Conservation (phyloP, 495 filamentous ascomycete species). For the Terfezia boudieri region DNA sequence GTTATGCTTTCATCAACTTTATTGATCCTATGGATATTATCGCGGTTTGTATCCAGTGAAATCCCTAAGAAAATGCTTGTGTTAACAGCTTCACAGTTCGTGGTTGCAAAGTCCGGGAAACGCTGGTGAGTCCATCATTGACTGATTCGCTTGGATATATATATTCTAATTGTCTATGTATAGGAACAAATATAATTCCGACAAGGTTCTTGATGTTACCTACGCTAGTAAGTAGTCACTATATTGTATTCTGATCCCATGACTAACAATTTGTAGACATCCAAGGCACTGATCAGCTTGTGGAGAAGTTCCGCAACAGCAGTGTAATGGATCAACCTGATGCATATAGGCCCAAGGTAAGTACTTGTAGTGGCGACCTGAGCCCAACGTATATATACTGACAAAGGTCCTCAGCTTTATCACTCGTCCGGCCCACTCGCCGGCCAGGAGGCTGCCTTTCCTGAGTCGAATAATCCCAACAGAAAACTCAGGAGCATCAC, state of each 20-base stretch:
- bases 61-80: too few species aligned
- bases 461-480: constrained; percentile 54
- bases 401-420: constrained; percentile 24
- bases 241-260: not conserved
- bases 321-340: constrained; percentile 73
- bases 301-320: constrained; percentile 90
- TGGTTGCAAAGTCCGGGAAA: constrained; percentile 43
- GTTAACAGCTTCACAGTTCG: constrained; percentile 36
- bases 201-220: constrained; percentile 73
- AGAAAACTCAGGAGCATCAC: constrained; percentile 69
- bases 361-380: not conserved
- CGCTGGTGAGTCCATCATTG: constrained; percentile 33
- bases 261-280: constrained; percentile 30
- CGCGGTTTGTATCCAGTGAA: constrained; percentile 27
- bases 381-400: too few species aligned
- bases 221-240: constrained; percentile 55
- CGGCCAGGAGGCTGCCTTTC: constrained; percentile 44
- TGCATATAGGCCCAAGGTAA: constrained; percentile 66
- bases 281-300: constrained; percentile 71
- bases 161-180: not conserved
- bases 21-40: constrained; percentile 53
- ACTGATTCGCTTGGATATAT: not conserved
- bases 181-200: constrained; percentile 60
- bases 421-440: constrained; percentile 21
- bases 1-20: constrained; percentile 97